phyloP scores from a whole-genome alignment of 441 rosid species.

The Arabidopsis lyrata region DNA sequence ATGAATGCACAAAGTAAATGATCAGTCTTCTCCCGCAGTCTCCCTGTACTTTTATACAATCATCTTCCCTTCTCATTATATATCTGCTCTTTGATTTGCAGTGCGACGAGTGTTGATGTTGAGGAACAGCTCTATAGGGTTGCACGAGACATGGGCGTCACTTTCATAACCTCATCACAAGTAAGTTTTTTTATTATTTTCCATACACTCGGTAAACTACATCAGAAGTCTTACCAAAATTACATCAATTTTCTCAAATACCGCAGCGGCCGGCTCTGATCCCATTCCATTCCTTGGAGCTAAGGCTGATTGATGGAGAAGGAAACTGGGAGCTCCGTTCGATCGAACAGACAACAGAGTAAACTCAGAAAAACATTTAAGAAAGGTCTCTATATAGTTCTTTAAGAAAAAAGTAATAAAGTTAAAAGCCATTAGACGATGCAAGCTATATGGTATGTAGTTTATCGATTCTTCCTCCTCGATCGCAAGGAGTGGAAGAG shows the following conservation, averaged over 20 bases:
- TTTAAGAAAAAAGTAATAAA: constrained; percentile 28
- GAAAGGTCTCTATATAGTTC: constrained; percentile 15
- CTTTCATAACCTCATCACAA: constrained; percentile 97
- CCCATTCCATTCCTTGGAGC: constrained; percentile 86
- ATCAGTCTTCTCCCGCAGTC: background rate
- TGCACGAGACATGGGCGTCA: constrained; percentile 88
- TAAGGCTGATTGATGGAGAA: constrained; percentile 95
- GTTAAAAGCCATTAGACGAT: constrained; percentile 28
- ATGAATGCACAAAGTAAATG: constrained; percentile 98
- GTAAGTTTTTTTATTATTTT: constrained; percentile 49
- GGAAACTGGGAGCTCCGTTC: constrained; percentile 95
- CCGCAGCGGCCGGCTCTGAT: constrained; percentile 95
- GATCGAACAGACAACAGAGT: constrained; percentile 55
- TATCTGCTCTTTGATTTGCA: constrained; percentile 44
- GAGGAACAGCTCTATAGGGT: constrained; percentile 97
- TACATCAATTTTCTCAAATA: background rate
- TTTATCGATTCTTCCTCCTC: constrained; percentile 30
- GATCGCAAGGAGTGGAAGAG: constrained; percentile 27
- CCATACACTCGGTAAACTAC: background rate
- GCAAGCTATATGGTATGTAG: constrained; percentile 39
- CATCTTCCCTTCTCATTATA: constrained; percentile 6
- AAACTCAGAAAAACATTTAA: constrained; percentile 14
- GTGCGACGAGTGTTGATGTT: constrained; percentile 98
- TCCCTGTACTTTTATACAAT: background rate
- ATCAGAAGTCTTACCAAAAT: background rate